Percentiles rank a stretch among this genome's conserved stretches.
phyloP scores from a whole-genome alignment of 1,284 basidiomycete genomes.

The Boletellus deceptivus region DNA sequence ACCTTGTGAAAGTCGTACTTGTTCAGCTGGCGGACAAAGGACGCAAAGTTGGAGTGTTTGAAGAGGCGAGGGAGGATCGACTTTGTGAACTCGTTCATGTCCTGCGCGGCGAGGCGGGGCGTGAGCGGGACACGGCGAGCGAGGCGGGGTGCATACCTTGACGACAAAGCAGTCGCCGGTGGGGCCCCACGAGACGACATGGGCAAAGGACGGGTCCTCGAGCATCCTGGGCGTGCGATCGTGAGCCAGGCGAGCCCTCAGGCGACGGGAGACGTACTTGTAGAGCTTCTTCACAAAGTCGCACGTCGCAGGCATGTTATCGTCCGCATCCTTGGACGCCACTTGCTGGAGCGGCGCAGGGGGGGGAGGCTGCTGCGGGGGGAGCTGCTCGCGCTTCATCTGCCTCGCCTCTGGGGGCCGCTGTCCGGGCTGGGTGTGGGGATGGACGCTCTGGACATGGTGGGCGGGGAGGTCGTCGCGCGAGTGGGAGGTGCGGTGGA shows the following conservation, averaged over 20 bases:
- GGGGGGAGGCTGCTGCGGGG: slow-evolving; percentile 23
- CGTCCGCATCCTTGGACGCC: slow-evolving; percentile 38
- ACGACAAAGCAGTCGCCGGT: slow-evolving; percentile 91
- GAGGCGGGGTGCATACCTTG: slow-evolving; percentile 50
- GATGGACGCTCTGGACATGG: slow-evolving; percentile 15
- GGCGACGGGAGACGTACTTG: slow-evolving; percentile 52
- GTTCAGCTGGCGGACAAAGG: slow-evolving; percentile 92
- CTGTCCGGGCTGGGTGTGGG: slow-evolving; percentile 20
- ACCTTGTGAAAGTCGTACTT: slow-evolving; percentile 99
- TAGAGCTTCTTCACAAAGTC: slow-evolving; percentile 96
- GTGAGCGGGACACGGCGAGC: slow-evolving; percentile 3
- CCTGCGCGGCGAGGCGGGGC: slow-evolving; percentile 40
- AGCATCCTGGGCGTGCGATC: slow-evolving; percentile 65
- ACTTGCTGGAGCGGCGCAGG: slow-evolving; percentile 14
- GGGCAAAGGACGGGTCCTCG: slow-evolving; percentile 72
- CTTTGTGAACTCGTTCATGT: slow-evolving; percentile 98
- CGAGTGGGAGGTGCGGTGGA: slow-evolving; percentile 38
- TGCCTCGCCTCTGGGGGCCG: slow-evolving; percentile 24
- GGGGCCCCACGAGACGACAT: slow-evolving; percentile 85
- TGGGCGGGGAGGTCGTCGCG: slow-evolving; percentile 37
- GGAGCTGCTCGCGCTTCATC: slow-evolving; percentile 31
- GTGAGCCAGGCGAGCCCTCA: neutral
- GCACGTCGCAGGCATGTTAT: slow-evolving; percentile 70
- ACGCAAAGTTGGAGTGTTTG: slow-evolving; percentile 96
- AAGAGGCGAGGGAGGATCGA: slow-evolving; percentile 92